Conservation (phyloP, 495 filamentous ascomycete species). For the Penicillium paradoxum region DNA sequence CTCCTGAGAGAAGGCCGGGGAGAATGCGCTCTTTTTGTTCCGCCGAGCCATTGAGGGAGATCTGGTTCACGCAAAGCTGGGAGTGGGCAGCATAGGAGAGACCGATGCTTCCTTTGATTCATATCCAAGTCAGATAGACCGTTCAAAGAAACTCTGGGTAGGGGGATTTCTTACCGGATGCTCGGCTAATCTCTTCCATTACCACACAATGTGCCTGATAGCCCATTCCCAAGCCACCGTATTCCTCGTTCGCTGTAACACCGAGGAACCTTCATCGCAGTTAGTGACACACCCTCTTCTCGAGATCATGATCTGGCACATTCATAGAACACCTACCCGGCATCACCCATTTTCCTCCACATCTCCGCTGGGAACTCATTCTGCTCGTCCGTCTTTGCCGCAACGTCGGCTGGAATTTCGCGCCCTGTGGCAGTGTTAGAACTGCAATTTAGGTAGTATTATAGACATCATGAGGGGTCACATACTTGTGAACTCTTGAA, state of each 20-base stretch:
- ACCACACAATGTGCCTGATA: constrained; percentile 97
- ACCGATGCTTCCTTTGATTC: constrained; percentile 67
- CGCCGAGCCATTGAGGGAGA: constrained; percentile 79
- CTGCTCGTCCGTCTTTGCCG: constrained; percentile 69
- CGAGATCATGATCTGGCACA: too few relatives aligned
- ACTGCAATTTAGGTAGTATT: neutral
- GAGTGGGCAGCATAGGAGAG: constrained; percentile 94
- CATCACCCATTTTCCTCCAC: constrained; percentile 91
- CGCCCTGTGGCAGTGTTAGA: constrained; percentile 30
- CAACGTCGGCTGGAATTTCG: constrained; percentile 75
- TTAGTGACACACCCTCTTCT: neutral
- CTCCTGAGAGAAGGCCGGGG: constrained; percentile 75
- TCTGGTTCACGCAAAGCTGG: constrained; percentile 94
- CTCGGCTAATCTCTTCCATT: constrained; percentile 82
- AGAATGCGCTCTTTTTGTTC: constrained; percentile 78
- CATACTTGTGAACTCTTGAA: constrained; percentile 81
- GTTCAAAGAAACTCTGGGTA: neutral
- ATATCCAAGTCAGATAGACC: neutral
- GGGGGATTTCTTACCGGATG: constrained; percentile 43
- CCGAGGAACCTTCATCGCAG: constrained; percentile 62
- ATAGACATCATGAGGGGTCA: too few relatives aligned
- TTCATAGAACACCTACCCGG: constrained; percentile 47
- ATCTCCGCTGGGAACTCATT: constrained; percentile 89
- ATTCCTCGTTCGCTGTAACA: constrained; percentile 90
- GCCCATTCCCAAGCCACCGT: constrained; percentile 85